These are phyloP conservation scores for Taphrina wiesneri DNA, from an alignment of 1,139 yeast species.

Conservation along the genomic window DNA sequence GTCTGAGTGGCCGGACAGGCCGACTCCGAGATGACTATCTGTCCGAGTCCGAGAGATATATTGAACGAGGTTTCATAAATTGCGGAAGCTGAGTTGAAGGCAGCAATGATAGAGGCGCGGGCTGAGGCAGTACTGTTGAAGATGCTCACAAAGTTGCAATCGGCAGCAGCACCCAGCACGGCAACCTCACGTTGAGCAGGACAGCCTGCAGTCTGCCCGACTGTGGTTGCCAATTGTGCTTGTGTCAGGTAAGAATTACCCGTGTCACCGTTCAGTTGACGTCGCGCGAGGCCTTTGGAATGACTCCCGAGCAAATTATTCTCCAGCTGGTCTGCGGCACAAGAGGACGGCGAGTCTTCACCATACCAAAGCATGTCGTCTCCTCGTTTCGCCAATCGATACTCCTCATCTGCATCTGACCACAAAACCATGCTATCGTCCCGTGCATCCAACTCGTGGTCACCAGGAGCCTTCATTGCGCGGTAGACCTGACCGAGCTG, in stretches of 20 bases:
- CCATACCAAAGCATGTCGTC: slow-evolving; percentile 5
- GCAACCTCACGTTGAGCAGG: slow-evolving; percentile 46
- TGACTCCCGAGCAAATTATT: not conserved
- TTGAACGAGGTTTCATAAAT: slow-evolving; percentile 48
- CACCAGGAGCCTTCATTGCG: slow-evolving; percentile 10
- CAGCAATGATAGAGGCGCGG: slow-evolving; percentile 45
- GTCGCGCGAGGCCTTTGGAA: not conserved
- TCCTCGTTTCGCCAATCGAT: slow-evolving; percentile 13
- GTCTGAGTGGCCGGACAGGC: slow-evolving; percentile 42
- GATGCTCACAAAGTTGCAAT: slow-evolving; percentile 46
- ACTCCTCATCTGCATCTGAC: slow-evolving; percentile 33
- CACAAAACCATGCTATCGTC: slow-evolving; percentile 36
- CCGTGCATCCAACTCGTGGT: not conserved
- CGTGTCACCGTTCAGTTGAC: slow-evolving; percentile 29
- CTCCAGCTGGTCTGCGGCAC: slow-evolving; percentile 10
- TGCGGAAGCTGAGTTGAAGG: slow-evolving; percentile 47
- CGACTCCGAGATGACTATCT: slow-evolving; percentile 41
- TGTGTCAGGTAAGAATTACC: slow-evolving; percentile 44
- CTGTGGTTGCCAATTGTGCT: slow-evolving; percentile 42
- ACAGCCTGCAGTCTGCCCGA: slow-evolving; percentile 47
- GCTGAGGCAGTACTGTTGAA: slow-evolving; percentile 45
- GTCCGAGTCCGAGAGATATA: slow-evolving; percentile 45
- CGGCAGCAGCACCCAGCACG: slow-evolving; percentile 48
- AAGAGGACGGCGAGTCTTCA: not conserved
- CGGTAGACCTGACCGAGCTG: slow-evolving; percentile 23